These are phyloP conservation scores for Schizophyllum amplum DNA, from an alignment of 1,284 basidiomycete species.

Conservation along the genomic window DNA sequence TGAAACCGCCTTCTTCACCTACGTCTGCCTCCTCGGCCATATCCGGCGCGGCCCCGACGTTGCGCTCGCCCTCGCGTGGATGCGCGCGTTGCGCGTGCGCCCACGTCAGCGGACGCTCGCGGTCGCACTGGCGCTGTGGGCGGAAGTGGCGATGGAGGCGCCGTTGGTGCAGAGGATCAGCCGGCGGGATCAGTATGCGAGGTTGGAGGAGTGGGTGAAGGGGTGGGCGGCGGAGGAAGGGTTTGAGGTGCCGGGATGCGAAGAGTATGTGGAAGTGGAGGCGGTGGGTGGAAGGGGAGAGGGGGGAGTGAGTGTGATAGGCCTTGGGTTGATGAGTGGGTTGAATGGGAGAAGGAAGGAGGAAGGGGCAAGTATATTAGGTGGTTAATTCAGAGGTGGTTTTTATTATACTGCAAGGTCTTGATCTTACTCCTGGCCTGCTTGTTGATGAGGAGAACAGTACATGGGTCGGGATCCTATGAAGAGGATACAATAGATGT, in stretches of 20 bases:
- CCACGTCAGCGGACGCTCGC: conserved; percentile 53
- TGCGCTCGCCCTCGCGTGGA: conserved; percentile 70
- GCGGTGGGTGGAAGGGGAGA: conserved; percentile 42
- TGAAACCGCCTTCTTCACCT: too few relatives aligned
- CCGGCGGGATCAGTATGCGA: conserved; percentile 32
- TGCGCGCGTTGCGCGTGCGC: conserved; percentile 49
- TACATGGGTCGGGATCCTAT: too few relatives aligned
- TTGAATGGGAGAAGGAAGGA: too few relatives aligned
- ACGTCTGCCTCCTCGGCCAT: neutral
- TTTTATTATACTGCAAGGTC: too few relatives aligned
- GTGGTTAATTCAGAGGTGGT: too few relatives aligned
- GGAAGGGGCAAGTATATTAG: too few relatives aligned
- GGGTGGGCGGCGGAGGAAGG: conserved; percentile 55
- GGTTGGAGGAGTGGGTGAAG: conserved; percentile 51
- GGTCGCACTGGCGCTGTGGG: conserved; percentile 60
- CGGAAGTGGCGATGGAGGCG: conserved; percentile 56
- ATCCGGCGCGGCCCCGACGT: conserved; percentile 41
- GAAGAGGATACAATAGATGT: too few relatives aligned
- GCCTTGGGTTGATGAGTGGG: too few relatives aligned
- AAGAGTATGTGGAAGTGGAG: conserved; percentile 25
- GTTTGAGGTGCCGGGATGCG: conserved; percentile 36
- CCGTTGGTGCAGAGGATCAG: conserved; percentile 41
- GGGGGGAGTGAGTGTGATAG: conserved; percentile 20
- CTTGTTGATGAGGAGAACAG: too few relatives aligned
- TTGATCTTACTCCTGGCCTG: too few relatives aligned